Percentiles rank a stretch among this genome's conserved stretches.
phyloP scores from a whole-genome alignment of 495 filamentous ascomycete genomes.

The Halenospora varia region DNA sequence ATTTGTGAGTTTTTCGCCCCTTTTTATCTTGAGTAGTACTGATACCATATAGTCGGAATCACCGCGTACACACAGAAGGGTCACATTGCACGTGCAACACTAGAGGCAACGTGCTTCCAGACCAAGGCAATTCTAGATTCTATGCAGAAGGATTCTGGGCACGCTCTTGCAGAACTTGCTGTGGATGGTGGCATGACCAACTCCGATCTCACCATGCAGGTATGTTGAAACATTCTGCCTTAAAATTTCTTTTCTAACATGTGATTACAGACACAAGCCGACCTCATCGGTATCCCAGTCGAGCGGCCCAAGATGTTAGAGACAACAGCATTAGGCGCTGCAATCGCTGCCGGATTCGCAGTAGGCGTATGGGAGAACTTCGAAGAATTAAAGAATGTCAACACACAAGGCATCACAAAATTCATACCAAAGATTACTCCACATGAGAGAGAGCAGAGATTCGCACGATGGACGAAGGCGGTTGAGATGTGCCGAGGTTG shows the following conservation, averaged over 20 bases:
- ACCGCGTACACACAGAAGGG: slow-evolving; percentile 85
- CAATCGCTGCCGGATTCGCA: slow-evolving; percentile 87
- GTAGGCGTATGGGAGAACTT: slow-evolving; percentile 77
- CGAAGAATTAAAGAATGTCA: slow-evolving; percentile 73
- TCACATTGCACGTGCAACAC: slow-evolving; percentile 88
- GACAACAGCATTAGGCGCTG: slow-evolving; percentile 89
- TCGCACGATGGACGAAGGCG: slow-evolving; percentile 74
- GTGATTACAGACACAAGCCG: slow-evolving; percentile 70
- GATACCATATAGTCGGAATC: slow-evolving; percentile 55
- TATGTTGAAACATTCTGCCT: background rate
- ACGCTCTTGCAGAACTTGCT: slow-evolving; percentile 68
- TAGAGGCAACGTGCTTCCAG: slow-evolving; percentile 93
- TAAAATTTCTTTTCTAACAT: background rate
- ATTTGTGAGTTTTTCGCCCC: slow-evolving; percentile 29
- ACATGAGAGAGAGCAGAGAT: slow-evolving; percentile 61
- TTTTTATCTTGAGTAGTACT: background rate
- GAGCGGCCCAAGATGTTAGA: slow-evolving; percentile 89
- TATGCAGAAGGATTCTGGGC: slow-evolving; percentile 85
- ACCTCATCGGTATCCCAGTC: slow-evolving; percentile 82
- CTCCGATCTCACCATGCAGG: slow-evolving; percentile 86
- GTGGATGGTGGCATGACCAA: slow-evolving; percentile 95
- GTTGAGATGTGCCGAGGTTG: slow-evolving; percentile 88
- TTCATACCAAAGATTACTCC: slow-evolving; percentile 64
- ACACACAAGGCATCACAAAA: slow-evolving; percentile 64
- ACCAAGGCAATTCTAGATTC: slow-evolving; percentile 91